A percentile compares a stretch with the other conserved stretches of the same genome.
Conservation (phyloP, 257 asterid genomes). For the Striga asiatica region DNA sequence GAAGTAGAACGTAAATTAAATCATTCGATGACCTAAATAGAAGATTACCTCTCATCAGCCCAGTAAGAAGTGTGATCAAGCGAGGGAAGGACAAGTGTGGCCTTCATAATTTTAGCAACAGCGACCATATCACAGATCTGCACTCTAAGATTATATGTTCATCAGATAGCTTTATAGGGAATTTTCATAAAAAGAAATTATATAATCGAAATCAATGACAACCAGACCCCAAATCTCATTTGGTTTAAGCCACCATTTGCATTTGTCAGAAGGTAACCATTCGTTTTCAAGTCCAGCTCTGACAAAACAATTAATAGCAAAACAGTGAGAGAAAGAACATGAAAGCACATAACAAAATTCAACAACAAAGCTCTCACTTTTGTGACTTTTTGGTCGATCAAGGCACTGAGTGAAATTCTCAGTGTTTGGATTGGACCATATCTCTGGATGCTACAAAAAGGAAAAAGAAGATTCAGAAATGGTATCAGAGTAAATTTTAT, state of each 20-base stretch:
- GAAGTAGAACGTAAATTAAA: background rate
- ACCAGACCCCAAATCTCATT: slow-evolving; percentile 99
- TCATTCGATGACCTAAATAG: slow-evolving; percentile 7
- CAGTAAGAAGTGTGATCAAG: slow-evolving; percentile 95
- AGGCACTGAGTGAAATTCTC: slow-evolving; percentile 76
- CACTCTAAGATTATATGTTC: slow-evolving; percentile 64
- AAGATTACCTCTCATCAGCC: slow-evolving; percentile 82
- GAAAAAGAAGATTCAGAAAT: slow-evolving; percentile 15
- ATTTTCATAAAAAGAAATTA: slow-evolving; percentile 6
- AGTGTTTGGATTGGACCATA: slow-evolving; percentile 81
- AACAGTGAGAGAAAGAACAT: background rate
- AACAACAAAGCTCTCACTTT: slow-evolving; percentile 39
- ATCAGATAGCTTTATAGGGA: slow-evolving; percentile 35
- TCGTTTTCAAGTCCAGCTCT: slow-evolving; percentile 65
- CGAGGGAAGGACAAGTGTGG: slow-evolving; percentile 87
- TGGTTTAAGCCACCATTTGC: slow-evolving; percentile 98
- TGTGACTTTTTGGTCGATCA: slow-evolving; percentile 57
- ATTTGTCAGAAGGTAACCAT: slow-evolving; percentile 76
- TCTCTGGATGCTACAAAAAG: slow-evolving; percentile 60
- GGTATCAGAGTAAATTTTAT: slow-evolving; percentile 4
- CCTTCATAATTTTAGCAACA: slow-evolving; percentile 84
- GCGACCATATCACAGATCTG: slow-evolving; percentile 99
- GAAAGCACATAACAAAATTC: background rate
- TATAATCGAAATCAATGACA: slow-evolving; percentile 22
- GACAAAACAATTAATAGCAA: slow-evolving; percentile 11